Percentiles rank a stretch among this genome's conserved stretches.
phyloP scores from a whole-genome alignment of 805 yeast genomes.

The Trichomonascus vanleenenianus region DNA sequence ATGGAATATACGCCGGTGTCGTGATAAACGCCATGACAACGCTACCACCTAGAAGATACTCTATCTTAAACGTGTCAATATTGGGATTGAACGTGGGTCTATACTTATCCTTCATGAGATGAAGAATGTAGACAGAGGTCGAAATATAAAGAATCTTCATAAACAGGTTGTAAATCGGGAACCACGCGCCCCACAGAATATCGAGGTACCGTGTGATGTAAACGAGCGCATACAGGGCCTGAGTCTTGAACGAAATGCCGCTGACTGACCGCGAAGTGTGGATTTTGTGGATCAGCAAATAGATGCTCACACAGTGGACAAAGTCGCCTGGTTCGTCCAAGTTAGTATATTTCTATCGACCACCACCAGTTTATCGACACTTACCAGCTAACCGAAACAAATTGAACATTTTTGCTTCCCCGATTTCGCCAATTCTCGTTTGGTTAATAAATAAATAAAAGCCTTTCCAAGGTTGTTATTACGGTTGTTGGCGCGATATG shows the following conservation, averaged over 20 bases:
- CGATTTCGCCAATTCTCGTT: neutral
- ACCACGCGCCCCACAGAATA: constrained; percentile 35
- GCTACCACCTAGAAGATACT: constrained; percentile 61
- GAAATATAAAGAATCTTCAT: constrained; percentile 79
- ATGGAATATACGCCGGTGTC: constrained; percentile 52
- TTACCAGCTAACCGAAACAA: constrained; percentile 10
- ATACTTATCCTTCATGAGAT: constrained; percentile 58
- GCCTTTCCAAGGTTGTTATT: neutral
- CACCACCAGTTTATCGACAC: neutral
- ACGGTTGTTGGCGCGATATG: neutral
- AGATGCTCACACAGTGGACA: constrained; percentile 73
- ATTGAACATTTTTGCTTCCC: constrained; percentile 6
- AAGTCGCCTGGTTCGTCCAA: constrained; percentile 48
- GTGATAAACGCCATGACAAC: constrained; percentile 52
- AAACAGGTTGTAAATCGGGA: constrained; percentile 60
- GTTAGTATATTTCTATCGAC: neutral
- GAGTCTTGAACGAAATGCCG: constrained; percentile 88
- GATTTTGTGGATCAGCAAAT: constrained; percentile 68
- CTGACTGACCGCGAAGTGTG: constrained; percentile 53
- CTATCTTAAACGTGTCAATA: constrained; percentile 67
- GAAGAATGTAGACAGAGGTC: constrained; percentile 67
- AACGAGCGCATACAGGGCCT: constrained; percentile 65
- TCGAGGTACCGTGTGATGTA: constrained; percentile 69
- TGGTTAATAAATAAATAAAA: neutral
- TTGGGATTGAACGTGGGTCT: constrained; percentile 48